phyloP scores from a whole-genome alignment of 2,329 filamentous ascomycete genomes.

The Neurospora sp. region DNA sequence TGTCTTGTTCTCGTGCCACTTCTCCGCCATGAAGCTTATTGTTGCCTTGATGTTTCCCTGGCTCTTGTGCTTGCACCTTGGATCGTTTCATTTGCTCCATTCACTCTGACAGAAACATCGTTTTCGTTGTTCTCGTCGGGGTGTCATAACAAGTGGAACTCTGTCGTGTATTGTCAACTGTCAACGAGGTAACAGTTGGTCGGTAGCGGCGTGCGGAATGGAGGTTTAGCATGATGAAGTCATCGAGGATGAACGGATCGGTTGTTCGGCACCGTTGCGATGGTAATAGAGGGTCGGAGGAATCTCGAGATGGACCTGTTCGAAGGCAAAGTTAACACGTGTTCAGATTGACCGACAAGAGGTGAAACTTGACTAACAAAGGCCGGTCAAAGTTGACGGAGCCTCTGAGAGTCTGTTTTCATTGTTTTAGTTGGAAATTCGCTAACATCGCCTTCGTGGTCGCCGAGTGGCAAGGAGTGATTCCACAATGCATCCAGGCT shows the following conservation, averaged over 20 bases:
- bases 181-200: not conserved
- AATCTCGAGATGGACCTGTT: not conserved
- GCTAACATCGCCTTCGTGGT: not conserved
- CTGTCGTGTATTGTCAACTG: not conserved
- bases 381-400: fast-evolving
- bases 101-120: not conserved
- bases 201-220: not conserved
- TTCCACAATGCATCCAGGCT: not conserved
- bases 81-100: not conserved
- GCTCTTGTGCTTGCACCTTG: too few species aligned
- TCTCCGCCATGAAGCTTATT: too few species aligned
- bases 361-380: not conserved
- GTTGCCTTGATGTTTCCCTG: too few species aligned
- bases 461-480: not conserved
- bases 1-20: too few species aligned
- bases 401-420: fast-evolving
- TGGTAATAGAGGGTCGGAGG: not conserved
- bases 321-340: not conserved
- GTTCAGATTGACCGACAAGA: too few species aligned
- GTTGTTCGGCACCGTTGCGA: not conserved
- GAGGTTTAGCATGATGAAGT: fast-evolving
- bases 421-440: not conserved
- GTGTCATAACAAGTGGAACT: not conserved
- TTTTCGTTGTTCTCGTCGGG: not conserved
- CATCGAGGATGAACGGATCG: not conserved